phyloP scores from a whole-genome alignment of 2,329 filamentous ascomycete species.

The Escovopsis sp. region DNA sequence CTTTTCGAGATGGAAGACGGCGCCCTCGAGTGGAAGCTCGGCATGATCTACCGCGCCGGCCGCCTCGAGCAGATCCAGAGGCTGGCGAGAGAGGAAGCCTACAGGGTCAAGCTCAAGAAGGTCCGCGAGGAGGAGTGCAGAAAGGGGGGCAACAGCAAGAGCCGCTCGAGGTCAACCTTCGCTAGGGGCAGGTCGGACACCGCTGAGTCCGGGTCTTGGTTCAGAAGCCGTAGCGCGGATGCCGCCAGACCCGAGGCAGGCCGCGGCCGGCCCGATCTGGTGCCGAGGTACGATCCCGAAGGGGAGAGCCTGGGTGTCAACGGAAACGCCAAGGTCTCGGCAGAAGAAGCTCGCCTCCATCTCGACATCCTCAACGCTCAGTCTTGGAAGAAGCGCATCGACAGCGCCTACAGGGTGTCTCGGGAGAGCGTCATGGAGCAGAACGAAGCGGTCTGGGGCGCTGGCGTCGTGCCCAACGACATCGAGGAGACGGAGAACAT shows the following conservation, averaged over 20 bases:
- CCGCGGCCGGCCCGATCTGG: constrained; percentile 23
- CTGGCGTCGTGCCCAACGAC: constrained; percentile 68
- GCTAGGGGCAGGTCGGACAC: constrained; percentile 20
- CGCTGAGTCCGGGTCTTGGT: constrained; percentile 18
- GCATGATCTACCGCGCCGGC: constrained; percentile 83
- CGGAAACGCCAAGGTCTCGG: constrained; percentile 54
- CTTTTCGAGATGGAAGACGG: constrained; percentile 92
- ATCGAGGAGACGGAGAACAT: constrained; percentile 72
- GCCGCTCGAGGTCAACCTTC: constrained; percentile 40
- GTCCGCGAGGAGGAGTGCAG: constrained; percentile 56
- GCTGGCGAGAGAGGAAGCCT: constrained; percentile 79
- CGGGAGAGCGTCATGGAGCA: constrained; percentile 65
- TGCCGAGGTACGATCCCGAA: constrained; percentile 66
- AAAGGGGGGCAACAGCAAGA: constrained; percentile 34
- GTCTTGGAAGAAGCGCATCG: constrained; percentile 86
- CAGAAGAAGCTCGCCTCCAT: constrained; percentile 60
- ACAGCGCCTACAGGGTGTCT: constrained; percentile 55
- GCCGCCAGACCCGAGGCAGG: constrained; percentile 16
- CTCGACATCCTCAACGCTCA: constrained; percentile 71
- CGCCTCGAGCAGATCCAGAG: constrained; percentile 82
- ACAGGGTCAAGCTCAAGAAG: constrained; percentile 72
- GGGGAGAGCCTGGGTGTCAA: constrained; percentile 50
- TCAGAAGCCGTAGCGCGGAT: constrained; percentile 44
- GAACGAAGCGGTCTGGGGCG: constrained; percentile 66
- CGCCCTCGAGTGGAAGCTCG: constrained; percentile 93